Conservation (phyloP, 768 basidiomycete species). For the Termitomyces sp. region DNA sequence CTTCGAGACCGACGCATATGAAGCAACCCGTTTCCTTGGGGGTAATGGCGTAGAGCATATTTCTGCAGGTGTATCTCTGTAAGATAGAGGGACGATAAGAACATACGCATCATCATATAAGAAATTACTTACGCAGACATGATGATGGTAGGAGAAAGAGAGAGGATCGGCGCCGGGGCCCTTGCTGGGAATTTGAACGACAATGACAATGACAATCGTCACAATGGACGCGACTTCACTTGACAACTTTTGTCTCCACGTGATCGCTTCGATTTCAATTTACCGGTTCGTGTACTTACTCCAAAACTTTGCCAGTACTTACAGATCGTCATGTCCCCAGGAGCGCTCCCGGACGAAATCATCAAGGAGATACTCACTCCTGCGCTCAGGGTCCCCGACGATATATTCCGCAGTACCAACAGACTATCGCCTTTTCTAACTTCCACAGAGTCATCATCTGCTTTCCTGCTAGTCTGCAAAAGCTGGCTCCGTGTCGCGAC, state of each 20-base stretch:
- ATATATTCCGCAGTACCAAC: conserved; percentile 2
- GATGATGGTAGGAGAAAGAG: background rate
- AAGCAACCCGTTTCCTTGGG: conserved; percentile 33
- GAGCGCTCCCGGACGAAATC: conserved; percentile 9
- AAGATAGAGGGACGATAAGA: background rate
- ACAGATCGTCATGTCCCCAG: background rate
- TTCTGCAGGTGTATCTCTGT: conserved; percentile 4
- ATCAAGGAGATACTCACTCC: conserved; percentile 13
- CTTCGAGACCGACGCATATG: conserved; percentile 36
- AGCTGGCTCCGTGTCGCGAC: conserved; percentile 25
- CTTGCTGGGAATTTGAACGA: background rate
- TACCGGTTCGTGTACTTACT: too few species aligned
- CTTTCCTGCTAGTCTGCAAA: conserved; percentile 20
- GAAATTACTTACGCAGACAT: conserved; percentile 4
- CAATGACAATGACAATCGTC: conserved; percentile 4
- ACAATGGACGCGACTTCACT: background rate
- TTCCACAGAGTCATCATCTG: conserved; percentile 8
- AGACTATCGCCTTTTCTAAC: background rate
- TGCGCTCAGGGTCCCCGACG: conserved; percentile 8
- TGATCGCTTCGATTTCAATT: conserved; percentile 1
- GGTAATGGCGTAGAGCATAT: conserved; percentile 18
- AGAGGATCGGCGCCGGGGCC: conserved; percentile 1
- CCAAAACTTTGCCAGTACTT: background rate
- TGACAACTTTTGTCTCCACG: background rate
- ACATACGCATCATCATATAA: background rate